Evolutionary conservation across 2,329 filamentous ascomycete genomes (phyloP), one percentile per base, ranked within the genome.

Genomic region (Podosphaera leucotricha): DNA sequence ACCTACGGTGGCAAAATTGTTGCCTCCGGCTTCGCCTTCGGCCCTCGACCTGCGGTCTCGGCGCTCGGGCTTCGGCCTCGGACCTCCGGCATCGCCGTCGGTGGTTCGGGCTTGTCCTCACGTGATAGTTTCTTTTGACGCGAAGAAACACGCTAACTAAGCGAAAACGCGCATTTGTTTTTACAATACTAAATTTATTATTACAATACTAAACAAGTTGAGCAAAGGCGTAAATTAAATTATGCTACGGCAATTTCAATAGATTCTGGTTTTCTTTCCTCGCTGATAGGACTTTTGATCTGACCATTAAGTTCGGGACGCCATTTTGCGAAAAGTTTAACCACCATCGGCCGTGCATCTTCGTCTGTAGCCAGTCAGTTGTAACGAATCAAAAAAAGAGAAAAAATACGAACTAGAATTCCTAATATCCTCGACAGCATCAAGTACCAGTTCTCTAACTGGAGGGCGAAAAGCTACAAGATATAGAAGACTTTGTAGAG

Each of bases 391-490:
- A 41, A 22, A 30, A n/a, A 16, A 1, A 26, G 15, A 49, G 36
- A 44, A 43, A 36, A 43, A 37, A 19, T 1, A 65, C 72, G 63
- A 62, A 76, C 72, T 78, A 47, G 76, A 74, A 15, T 65, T 62
- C 72, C 75, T 80, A 48, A 80, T 72, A 48, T 72, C 73, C 53
- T 77, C 70, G 44, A 80, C 69, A 1, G 71, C 69, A 54, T 79
- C 73, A 39, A 80, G 61, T 24, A 75, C 74, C 48, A 73, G 61
- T 48, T 76, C 68, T 53, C 71, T 67, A 19, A 71, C 69, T 2
- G 76, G 76, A 39, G 76, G 76, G 44, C 72, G 66, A 66, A 79
- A 74, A 63, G 79, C 75, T 39, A 76, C 71, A 54, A 79, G 59
- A 50, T 78, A 80, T 50, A 78, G 59, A 48, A 80, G 59, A 55